Evolutionary conservation across 805 yeast species (phyloP).

Genomic region (Wickerhamomyces sydowiorum): DNA sequence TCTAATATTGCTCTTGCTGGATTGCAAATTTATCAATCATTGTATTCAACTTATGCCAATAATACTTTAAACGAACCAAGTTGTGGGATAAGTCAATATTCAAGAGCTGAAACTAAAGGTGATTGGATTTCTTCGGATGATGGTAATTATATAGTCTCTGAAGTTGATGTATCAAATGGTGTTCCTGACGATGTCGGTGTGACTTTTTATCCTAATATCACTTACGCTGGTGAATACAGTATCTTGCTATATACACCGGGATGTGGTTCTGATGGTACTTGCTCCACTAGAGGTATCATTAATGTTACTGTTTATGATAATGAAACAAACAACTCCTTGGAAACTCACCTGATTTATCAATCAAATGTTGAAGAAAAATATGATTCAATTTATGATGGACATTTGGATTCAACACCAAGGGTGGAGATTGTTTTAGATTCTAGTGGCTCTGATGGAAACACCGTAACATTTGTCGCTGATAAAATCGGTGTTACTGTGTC

Average conservation of each 20-base stretch:
- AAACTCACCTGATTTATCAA: conserved; percentile 56
- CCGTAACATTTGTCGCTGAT: conserved; percentile 65
- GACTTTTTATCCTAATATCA: conserved; percentile 60
- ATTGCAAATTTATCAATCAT: conserved; percentile 56
- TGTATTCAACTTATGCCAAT: conserved; percentile 64
- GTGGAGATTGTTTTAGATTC: conserved; percentile 36
- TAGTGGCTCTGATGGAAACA: conserved; percentile 25
- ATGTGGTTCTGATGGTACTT: conserved; percentile 62
- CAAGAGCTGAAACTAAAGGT: conserved; percentile 24
- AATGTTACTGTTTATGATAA: conserved; percentile 62
- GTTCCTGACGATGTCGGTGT: conserved; percentile 31
- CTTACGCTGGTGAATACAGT: conserved; percentile 69
- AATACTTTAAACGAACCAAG: conserved; percentile 62
- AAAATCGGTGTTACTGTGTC: conserved; percentile 47
- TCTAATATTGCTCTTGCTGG: conserved; percentile 64
- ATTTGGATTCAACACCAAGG: conserved; percentile 42
- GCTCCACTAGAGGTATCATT: conserved; percentile 67
- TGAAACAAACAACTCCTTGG: conserved; percentile 28
- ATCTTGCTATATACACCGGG: conserved; percentile 83
- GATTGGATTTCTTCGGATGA: conserved; percentile 25
- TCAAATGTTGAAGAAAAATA: conserved; percentile 77
- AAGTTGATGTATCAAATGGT: conserved; percentile 27
- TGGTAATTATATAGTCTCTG: conserved; percentile 30
- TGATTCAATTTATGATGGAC: conserved; percentile 72
- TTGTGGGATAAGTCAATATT: conserved; percentile 34